Evolutionary conservation across 2,329 filamentous ascomycete genomes (phyloP), one percentile per base, ranked within the genome.

Genomic region (Aspergillus intermedius): DNA sequence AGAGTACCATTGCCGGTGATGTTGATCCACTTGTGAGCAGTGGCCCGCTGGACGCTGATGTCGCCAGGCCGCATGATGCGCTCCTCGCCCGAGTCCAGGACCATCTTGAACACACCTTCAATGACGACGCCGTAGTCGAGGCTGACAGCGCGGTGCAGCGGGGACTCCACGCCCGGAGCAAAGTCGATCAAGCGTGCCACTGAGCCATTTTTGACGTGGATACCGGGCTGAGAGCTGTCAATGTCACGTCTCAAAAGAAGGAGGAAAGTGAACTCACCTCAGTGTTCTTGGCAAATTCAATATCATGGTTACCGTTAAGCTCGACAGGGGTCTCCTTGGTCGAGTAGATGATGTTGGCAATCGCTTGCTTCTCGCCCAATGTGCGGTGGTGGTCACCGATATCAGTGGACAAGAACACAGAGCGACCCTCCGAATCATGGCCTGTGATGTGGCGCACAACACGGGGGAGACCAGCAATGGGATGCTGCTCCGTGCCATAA

Each of bases 21-120:
- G 45, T 50, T 50, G 21, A 35, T 44, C 49, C 45, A 50, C 6
- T 13, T 40, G 45, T 50, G 49, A 25, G 41, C 28, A 5, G 45
- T 48, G 30, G 35, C 45, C 6, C 45, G 42, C 35, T 50, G 45
- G 35, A 50, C 35, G 19, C 34, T 22, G 34, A 48, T 42, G 10
- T 50, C 49, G 37, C 49, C 49, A 32, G 45, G 45, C 9, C 44
- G 44, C 45, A 40, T 23, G 19, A 44, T 42, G 25, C 49, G 49
- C 41, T 30, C 32, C 49, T 50, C 45, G 19, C 45, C 49, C 7
- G 41, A 45, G 25, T 47, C 45, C 17, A 50, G 46, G 9, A 41
- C 45, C 9, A 50, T n/a, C 39, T 50, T 45, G 42, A 50, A 34
- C 42, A 48, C 49, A 42, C 49, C 49, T 15, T 34, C 49, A n/a